Conservation (phyloP, 1,284 basidiomycete genomes). For the Sphaerobolus stellatus region DNA sequence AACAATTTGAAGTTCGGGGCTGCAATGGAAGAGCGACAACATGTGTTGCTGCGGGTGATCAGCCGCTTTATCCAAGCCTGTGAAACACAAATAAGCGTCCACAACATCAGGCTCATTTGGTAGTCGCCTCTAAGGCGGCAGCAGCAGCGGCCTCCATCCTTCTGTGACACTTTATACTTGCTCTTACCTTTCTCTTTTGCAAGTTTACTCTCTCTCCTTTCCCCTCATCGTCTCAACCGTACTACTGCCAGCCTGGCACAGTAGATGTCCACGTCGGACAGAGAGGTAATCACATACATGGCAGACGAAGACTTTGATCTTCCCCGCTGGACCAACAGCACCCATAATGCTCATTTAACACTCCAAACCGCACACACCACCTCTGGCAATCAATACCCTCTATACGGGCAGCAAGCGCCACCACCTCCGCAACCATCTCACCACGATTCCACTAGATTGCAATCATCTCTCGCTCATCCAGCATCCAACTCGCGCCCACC, state of each 20-base stretch:
- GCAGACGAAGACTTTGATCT: conserved; percentile 60
- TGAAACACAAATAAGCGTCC: conserved; percentile 13
- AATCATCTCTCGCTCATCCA: conserved; percentile 5
- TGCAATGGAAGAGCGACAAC: neutral
- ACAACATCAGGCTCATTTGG: conserved; percentile 5
- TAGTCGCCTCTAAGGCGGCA: conserved; percentile 12
- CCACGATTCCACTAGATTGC: conserved; percentile 27
- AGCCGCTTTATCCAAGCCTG: no score
- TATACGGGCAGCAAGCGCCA: conserved; percentile 43
- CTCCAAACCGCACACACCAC: conserved; percentile 52
- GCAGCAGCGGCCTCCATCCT: conserved; percentile 4
- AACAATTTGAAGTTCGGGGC: no score
- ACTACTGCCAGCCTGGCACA: neutral
- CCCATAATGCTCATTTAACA: conserved; percentile 58
- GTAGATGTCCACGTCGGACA: conserved; percentile 24
- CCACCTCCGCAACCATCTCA: conserved; percentile 41
- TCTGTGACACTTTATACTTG: neutral
- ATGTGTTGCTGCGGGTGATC: no score
- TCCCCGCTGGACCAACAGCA: conserved; percentile 62
- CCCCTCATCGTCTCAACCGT: neutral
- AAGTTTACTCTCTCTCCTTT: neutral
- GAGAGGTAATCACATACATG: conserved; percentile 15
- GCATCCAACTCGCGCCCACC: conserved; percentile 29
- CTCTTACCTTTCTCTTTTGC: neutral
- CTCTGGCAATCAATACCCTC: conserved; percentile 36